Base-by-base conservation (phyloP, 306 rosid genomes). In the Pyrus betulifolia region DNA sequence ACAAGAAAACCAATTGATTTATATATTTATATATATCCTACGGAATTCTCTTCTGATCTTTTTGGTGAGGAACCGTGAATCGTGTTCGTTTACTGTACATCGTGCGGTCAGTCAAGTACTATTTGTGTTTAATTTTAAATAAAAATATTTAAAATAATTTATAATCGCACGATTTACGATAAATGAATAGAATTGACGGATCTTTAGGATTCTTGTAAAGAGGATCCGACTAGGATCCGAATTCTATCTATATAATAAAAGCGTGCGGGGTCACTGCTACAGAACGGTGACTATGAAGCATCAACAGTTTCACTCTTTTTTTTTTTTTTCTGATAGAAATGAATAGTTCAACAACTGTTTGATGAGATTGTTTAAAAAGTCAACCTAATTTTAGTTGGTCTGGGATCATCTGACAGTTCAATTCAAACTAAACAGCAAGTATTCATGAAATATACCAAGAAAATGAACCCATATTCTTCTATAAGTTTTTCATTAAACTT, bases 171-270 rank as follows among this genome's bases (percentile, higher is more conserved):
- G 0, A 31, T 31, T 0, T 31, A 31, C 33, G 4, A 31, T 31
- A 0, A 31, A 31, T 31, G 5, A 31, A 31, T 5, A 31, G 0
- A 0, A 31, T 31, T 31, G 5, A 31, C 33, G 5, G 4, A 31
- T 31, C 5, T 0, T 31, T 4, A 2, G 0, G 5, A 31, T 31
- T 5, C 4, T 4, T 0, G 0, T 5, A 31, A 5, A 31, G 5
- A 31, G 35, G 1, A 31, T 31, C 35, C 35, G 5, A 4, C 5
- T 1, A 31, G 35, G 5, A 31, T 31, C 35, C 6, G 35, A 31
- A 31, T 31, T 31, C 35, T 31, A 31, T 31, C 22, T 2, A 55
- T 21, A 25, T 3, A 5, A 15, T 14, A 63, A 63, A 28, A 6
- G 67, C n/a, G 1, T 5, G 65, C 65, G 17, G 7, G 11, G 11